Evolutionary conservation across 208 protist genomes (phyloP), one percentile per base, ranked within the genome.

Genomic region (Acanthamoeba triangularis): DNA sequence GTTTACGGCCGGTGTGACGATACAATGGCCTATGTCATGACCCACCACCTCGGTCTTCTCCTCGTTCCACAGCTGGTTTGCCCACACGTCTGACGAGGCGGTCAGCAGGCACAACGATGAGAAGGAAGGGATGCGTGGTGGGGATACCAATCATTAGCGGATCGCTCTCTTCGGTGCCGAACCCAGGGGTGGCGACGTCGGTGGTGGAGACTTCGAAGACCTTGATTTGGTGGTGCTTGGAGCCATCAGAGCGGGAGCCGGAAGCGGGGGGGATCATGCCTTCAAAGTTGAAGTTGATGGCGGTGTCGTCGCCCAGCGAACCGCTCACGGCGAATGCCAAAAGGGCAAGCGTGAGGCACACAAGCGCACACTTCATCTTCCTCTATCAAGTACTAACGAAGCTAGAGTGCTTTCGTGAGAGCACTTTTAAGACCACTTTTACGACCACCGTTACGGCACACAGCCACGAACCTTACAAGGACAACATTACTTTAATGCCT

Each of bases 311-410:
- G 16, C 20, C 56, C 20, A 61, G 56, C 20, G 56, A 61, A 11
- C 56, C 56, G 56, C 56, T 28, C 56, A 61, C 56, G 23, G 56
- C 56, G 56, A 61, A 61, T 7, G 56, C 56, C 56, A 61, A 0
- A 28, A 61, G 56, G 23, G 56, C 56, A 5, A 61, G 56, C 56
- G 56, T 61, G 23, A 61, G 56, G 56, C 11, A 52, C 47, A 25
- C 14, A 20, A 61, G 56, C 6, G 20, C 23, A 18, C 16, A 61
- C 20, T 61, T 61, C 56, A 61, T 61, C 30, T 84, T 98, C 11
- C n/a, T 37, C 1, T 52, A 52, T 52, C 47, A 52, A 52, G 47
- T 52, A n/a, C n/a, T n/a, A n/a, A n/a, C n/a, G n/a, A n/a, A n/a
- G n/a, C n/a, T n/a, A n/a, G n/a, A n/a, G n/a, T n/a, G n/a, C n/a